Conservation (phyloP, 2,329 filamentous ascomycete species). For the Colletotrichum sp. region DNA sequence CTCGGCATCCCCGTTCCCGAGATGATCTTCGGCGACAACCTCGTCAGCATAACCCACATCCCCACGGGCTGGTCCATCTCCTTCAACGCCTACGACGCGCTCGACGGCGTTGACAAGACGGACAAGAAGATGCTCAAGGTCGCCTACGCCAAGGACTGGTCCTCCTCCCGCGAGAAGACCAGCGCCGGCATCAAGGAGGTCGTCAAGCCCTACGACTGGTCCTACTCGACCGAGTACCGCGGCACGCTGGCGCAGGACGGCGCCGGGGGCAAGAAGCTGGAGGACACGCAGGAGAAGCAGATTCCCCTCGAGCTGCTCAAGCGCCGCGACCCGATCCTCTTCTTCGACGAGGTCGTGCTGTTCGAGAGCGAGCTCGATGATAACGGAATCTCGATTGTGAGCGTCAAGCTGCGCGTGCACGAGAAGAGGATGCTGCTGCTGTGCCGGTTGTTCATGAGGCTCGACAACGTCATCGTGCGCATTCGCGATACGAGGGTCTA, state of each 20-base stretch:
- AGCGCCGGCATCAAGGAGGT: conserved; percentile 90
- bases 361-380: conserved; percentile 98
- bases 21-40: conserved; percentile 99
- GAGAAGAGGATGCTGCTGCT: conserved; percentile 85
- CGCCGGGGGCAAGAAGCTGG: background rate
- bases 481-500: conserved; percentile 92
- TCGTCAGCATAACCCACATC: conserved; percentile 76
- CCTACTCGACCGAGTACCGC: conserved; percentile 87
- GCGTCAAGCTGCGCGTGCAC: conserved; percentile 93
- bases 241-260: conserved; percentile 62
- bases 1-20: conserved; percentile 90
- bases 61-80: conserved; percentile 77
- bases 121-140: conserved; percentile 91
- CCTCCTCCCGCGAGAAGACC: conserved; percentile 70
- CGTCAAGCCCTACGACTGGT: conserved; percentile 98
- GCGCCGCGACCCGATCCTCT: conserved; percentile 89
- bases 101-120: conserved; percentile 94
- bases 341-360: conserved; percentile 94
- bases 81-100: conserved; percentile 86
- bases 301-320: conserved; percentile 89
- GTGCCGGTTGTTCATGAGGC: conserved; percentile 86
- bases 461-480: conserved; percentile 88
- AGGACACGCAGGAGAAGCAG: conserved; percentile 35
- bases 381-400: conserved; percentile 91
- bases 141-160: conserved; percentile 89